Evolutionary conservation across 2,329 filamentous ascomycete species (phyloP), one percentile per base, ranked within the genome.

Genomic region (Aspergillus pseudotamarii): DNA sequence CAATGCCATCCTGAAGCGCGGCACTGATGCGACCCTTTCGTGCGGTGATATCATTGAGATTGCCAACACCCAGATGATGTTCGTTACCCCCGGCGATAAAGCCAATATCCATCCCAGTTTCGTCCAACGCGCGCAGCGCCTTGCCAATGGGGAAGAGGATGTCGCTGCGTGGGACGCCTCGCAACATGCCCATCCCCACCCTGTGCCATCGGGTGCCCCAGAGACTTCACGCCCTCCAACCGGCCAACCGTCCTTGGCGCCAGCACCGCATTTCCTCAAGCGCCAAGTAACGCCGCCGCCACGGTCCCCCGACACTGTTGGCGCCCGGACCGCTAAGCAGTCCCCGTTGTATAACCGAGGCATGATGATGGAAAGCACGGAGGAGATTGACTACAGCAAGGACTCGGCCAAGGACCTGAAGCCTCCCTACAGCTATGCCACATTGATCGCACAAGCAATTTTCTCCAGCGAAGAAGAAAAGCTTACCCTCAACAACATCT

Each of bases 361-460:
- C 23, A 81, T 84, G 78, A 82, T 83, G 81, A 82, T 84, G 79
- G 82, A 84, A 69, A 83, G 81, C 58, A 83, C 81, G 1, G 82
- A 84, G 64, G 81, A 83, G 62, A 83, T 84, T 58, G 81, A 84
- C 64, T 84, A 83, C 69, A 94, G 92, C 73, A 84, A 89, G 38
- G 94, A 98, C 68, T 87, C 89, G 34, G 92, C 94, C 68, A 91
- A 91, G 75, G 93, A 97, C 68, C 88, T 98, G 73, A 99, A 99
- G 77, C 96, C 95, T 1, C 92, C 94, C 53, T 97, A 92, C 77
- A 98, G 94, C 77, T 99, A 99, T 78, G 94, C 95, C 3, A 93
- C 96, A 75, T 88, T 99, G 83, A 99, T 99, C 68, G 95, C 93
- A 0, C 95, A 98, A 79, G 95, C 95, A 1, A 98, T 99, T 66